Percentiles rank a stretch among this genome's conserved stretches.
Evolutionary conservation across 1,139 yeast genomes (phyloP).

Genomic region (Pichia sp.): DNA sequence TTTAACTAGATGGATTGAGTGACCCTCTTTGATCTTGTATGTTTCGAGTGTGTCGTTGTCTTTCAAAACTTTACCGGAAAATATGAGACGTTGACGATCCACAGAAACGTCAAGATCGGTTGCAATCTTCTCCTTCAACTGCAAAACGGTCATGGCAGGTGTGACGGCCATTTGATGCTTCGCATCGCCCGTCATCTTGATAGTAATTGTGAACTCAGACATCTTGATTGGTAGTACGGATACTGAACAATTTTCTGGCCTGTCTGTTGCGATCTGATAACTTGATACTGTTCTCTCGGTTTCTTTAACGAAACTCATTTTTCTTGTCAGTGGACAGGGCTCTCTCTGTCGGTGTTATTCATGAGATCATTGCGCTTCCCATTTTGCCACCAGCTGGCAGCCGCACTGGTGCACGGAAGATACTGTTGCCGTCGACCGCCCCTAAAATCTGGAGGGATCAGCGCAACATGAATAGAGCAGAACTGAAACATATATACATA

Average conservation of each 20-base stretch:
- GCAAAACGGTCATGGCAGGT: slow-evolving; percentile 53
- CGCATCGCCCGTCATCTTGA: slow-evolving; percentile 18
- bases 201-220: slow-evolving; percentile 16
- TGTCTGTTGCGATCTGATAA: too few relatives aligned
- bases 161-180: slow-evolving; percentile 45
- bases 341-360: not conserved
- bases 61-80: slow-evolving; percentile 89
- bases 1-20: slow-evolving; percentile 84
- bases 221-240: slow-evolving; percentile 1
- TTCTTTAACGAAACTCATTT: too few relatives aligned
- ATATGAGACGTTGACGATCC: slow-evolving; percentile 79
- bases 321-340: not conserved
- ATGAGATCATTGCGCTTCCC: not conserved
- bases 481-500: not conserved
- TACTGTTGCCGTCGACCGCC: not conserved
- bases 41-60: slow-evolving; percentile 69
- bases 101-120: slow-evolving; percentile 58
- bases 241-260: too few relatives aligned
- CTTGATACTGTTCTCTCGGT: too few relatives aligned
- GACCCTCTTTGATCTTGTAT: slow-evolving; percentile 81
- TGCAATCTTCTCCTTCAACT: slow-evolving; percentile 64
- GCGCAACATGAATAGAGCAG: not conserved
- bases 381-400: not conserved
- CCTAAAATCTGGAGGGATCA: not conserved
- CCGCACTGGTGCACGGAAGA: not conserved